Evolutionary conservation across 768 basidiomycete species (phyloP), one percentile per base, ranked within the genome.

Genomic region (Boletus pseudopeckii): DNA sequence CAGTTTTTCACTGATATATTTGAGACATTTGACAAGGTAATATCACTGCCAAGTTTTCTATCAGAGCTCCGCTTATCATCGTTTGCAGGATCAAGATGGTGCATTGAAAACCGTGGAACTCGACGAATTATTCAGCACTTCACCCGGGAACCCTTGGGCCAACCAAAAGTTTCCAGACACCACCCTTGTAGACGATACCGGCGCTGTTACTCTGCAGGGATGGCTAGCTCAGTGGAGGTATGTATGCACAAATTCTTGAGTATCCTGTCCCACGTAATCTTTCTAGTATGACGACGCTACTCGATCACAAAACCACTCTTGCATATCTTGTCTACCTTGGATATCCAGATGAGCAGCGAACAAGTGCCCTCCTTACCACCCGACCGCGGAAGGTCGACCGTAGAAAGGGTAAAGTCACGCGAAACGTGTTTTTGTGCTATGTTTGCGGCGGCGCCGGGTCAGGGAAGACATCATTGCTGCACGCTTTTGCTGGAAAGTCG

Each of bases 211-310:
- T n/a, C 72, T 99, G 41, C 95, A 98, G 73, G 92, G 93, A 1
- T 99, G 96, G 96, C 74, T 98, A 26, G 96, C 96, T 18, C 95
- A 97, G 67, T 99, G 96, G 96, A 96, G 92, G 94, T 93, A 48
- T 59, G 78, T 69, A 33, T n/a, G 38, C 28, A 50, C 30, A 53
- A 42, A 39, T 33, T 52, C 38, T 47, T 17, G 30, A 43, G 34
- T 51, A 33, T 47, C 45, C 37, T 52, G 39, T 22, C 33, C 36
- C 39, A 58, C 43, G 15, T 38, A 11, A 45, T 36, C 39, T 37
- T 33, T 38, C 6, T 56, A 98, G 95, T 66, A 97, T 98, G 95
- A 95, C 94, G 1, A 99, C 96, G 0, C 78, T 98, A 0, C 80
- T 98, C n/a, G 92, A 97, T 58, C 88, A 96, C 64, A 88, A 83